These are phyloP conservation scores for Rosa chinensis DNA, from an alignment of 306 rosid genomes.

Conservation along the genomic window DNA sequence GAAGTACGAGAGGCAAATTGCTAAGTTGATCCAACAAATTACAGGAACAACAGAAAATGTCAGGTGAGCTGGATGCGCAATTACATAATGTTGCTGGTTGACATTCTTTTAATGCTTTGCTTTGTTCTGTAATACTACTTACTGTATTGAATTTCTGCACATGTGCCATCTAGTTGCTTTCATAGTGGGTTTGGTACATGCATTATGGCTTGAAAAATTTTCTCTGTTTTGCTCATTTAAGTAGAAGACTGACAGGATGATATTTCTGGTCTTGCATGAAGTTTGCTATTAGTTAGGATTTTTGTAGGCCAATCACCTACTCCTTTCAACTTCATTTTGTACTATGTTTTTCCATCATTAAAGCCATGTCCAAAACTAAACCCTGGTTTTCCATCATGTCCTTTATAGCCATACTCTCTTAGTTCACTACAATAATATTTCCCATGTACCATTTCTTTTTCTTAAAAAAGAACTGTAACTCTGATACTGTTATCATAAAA, in stretches of 20 bases:
- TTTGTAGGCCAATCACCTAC: not conserved
- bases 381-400: not conserved
- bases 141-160: not conserved
- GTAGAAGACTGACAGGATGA: not conserved
- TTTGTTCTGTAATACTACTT: not conserved
- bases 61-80: slow-evolving; percentile 48
- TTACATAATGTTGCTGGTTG: not conserved
- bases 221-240: not conserved
- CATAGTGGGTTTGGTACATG: not conserved
- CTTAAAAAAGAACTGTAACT: not conserved
- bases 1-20: slow-evolving; percentile 54
- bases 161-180: not conserved
- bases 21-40: slow-evolving; percentile 65
- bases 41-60: slow-evolving; percentile 67
- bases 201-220: not conserved
- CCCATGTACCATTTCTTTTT: not conserved
- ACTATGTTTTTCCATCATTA: not conserved
- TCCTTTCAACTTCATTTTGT: not conserved
- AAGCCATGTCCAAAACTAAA: not conserved
- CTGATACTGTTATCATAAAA: not conserved
- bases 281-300: not conserved
- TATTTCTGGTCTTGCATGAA: not conserved
- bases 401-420: not conserved
- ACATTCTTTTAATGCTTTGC: not conserved
- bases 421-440: not conserved